Conservation (phyloP, 371 early-diverging fungal genomes). For the Saksenaea oblongispora region DNA sequence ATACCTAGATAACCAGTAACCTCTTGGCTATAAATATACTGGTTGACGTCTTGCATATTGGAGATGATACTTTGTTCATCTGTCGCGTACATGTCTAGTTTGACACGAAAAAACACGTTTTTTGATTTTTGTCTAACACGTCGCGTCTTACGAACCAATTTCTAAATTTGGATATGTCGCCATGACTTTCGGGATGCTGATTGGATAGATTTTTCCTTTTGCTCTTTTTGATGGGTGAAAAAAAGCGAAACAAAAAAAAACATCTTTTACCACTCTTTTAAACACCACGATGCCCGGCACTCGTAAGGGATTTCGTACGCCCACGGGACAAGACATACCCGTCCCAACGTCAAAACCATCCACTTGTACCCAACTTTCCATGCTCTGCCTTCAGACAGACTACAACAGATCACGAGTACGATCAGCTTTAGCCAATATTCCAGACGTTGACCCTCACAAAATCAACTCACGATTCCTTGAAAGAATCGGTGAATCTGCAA, state of each 20-base stretch:
- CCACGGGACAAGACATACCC: neutral
- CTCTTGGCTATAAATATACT: too few relatives aligned
- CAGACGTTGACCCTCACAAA: neutral
- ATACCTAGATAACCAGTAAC: neutral
- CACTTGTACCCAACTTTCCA: neutral
- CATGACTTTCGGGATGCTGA: neutral
- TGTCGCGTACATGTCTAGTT: too few relatives aligned
- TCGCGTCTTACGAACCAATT: neutral
- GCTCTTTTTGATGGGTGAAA: neutral
- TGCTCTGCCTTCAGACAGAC: neutral
- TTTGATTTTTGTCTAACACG: neutral
- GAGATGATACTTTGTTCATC: too few relatives aligned
- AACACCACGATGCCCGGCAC: neutral
- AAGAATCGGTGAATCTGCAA: neutral
- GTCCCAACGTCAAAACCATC: neutral
- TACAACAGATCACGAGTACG: neutral
- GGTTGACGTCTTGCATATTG: too few relatives aligned
- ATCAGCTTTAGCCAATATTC: neutral
- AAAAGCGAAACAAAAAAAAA: constrained; percentile 1
- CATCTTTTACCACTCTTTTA: neutral
- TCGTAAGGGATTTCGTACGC: neutral
- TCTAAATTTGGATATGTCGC: neutral
- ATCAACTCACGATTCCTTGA: neutral
- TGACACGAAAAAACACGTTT: neutral
- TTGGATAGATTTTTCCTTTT: constrained; percentile 1